Conservation (phyloP, 495 filamentous ascomycete species). For the Xylaria castorea region DNA sequence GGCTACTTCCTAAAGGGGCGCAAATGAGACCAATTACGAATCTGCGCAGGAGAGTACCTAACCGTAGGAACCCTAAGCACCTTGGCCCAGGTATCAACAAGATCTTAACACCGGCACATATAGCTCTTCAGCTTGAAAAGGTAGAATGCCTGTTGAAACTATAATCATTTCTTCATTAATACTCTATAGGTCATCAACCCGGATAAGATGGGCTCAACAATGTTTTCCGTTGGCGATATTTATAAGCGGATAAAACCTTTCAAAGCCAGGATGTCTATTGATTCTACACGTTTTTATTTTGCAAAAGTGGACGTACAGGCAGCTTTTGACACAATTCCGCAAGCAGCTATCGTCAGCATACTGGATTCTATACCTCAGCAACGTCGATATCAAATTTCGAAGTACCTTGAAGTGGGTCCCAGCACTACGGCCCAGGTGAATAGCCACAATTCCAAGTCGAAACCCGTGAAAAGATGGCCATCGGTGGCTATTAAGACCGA, state of each 20-base stretch:
- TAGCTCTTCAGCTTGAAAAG: conserved; percentile 80
- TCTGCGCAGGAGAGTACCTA: conserved; percentile 67
- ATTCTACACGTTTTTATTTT: conserved; percentile 64
- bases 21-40: conserved; percentile 85
- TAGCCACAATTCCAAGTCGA: conserved; percentile 38
- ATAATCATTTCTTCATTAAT: conserved; percentile 1
- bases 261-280: conserved; percentile 54
- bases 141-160: conserved; percentile 38
- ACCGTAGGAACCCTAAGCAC: conserved; percentile 58
- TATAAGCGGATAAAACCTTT: conserved; percentile 77
- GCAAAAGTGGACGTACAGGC: conserved; percentile 91
- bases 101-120: conserved; percentile 74
- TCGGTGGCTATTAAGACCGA: conserved; percentile 60
- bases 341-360: conserved; percentile 70
- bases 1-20: conserved; percentile 75
- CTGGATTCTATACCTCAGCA: conserved; percentile 68
- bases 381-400: conserved; percentile 72
- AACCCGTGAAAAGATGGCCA: conserved; percentile 68
- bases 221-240: conserved; percentile 84
- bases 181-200: conserved; percentile 59
- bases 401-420: conserved; percentile 74
- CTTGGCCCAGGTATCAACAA: conserved; percentile 83
- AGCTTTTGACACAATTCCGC: conserved; percentile 96
- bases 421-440: conserved; percentile 37
- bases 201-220: conserved; percentile 68